Evolutionary conservation across 306 rosid species (phyloP), one percentile per base, ranked within the genome.

Genomic region (Calophaca sinica): DNA sequence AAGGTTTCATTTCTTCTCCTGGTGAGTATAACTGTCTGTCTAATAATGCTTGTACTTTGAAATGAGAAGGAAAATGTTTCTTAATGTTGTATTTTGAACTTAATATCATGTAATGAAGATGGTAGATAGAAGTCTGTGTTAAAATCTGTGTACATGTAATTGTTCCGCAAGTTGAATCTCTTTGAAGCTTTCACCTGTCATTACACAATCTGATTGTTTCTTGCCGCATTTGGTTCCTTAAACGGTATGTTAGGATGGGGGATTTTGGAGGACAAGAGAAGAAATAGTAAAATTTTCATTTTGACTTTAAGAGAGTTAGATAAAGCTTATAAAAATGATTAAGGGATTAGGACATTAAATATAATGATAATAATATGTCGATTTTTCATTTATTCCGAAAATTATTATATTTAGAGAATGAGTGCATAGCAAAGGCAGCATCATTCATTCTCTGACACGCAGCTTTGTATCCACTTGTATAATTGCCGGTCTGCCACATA

Each of bases 101-200:
- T 77, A 12, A 62, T 55, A 32, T 62, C 70, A 36, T 63, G 73
- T 5, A 55, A 66, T 68, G 71, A 46, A 57, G 66, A 71, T 71
- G 44, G 79, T 48, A 62, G 79, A 70, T 55, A 55, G 76, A 72
- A 59, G 57, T 29, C 61, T 77, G 77, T 77, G 77, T 73, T 72
- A 7, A 74, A 83, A 83, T 63, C 72, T 57, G 46, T 79, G 79
- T 83, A 75, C 75, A 79, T 74, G 81, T 63, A 69, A 55, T 46
- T 62, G 70, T 50, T 31, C 65, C 62, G 36, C 48, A 68, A 62
- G 74, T 46, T 83, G 80, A 74, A 74, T 78, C 70, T 41, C 73
- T 60, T 67, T 26, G 73, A 78, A 67, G 20, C 69, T 67, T 52
- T 58, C 8, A 20, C 10, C 13, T 44, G 39, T 49, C 70, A 76